Percentiles rank a stretch among this genome's conserved stretches.
These are phyloP conservation scores for Tremella yokohamensis DNA, from an alignment of 768 basidiomycete genomes.

Conservation along the genomic window DNA sequence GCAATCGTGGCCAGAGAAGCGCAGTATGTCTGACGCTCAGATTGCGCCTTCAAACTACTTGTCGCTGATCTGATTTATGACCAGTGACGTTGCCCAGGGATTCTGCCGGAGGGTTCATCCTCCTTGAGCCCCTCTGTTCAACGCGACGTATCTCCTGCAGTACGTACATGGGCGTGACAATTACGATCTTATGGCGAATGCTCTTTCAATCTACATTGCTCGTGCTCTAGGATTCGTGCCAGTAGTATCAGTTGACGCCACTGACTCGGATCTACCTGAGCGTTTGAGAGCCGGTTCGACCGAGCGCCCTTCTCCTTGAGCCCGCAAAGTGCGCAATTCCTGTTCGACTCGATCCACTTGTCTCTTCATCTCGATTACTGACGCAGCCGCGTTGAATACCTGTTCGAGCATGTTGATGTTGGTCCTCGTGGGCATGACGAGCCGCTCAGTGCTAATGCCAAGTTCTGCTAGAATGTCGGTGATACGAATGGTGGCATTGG, in stretches of 20 bases:
- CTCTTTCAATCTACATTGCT: too few relatives aligned
- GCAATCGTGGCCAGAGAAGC: slow-evolving; percentile 6
- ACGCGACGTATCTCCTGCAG: too few relatives aligned
- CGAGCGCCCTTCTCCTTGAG: slow-evolving; percentile 47
- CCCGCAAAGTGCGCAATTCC: slow-evolving; percentile 70
- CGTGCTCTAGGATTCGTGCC: too few relatives aligned
- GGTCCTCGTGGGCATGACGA: slow-evolving; percentile 91
- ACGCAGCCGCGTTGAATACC: slow-evolving; percentile 66
- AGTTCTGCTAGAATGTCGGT: slow-evolving; percentile 72
- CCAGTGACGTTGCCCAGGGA: too few relatives aligned
- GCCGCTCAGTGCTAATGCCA: slow-evolving; percentile 64
- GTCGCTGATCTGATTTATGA: slow-evolving; percentile 25
- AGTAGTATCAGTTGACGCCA: too few relatives aligned
- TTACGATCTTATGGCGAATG: too few relatives aligned
- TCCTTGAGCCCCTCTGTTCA: too few relatives aligned
- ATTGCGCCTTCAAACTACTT: slow-evolving; percentile 50
- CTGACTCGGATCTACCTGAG: too few relatives aligned
- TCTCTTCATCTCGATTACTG: slow-evolving; percentile 81
- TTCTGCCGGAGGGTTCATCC: too few relatives aligned
- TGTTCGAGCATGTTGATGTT: slow-evolving; percentile 72
- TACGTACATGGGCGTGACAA: too few relatives aligned
- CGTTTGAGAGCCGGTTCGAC: too few relatives aligned
- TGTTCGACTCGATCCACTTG: slow-evolving; percentile 78
- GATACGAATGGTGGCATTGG: slow-evolving; percentile 67
- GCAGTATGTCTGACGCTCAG: slow-evolving; percentile 20